Conservation (phyloP, 306 rosid genomes). For the Casuarina glauca region DNA sequence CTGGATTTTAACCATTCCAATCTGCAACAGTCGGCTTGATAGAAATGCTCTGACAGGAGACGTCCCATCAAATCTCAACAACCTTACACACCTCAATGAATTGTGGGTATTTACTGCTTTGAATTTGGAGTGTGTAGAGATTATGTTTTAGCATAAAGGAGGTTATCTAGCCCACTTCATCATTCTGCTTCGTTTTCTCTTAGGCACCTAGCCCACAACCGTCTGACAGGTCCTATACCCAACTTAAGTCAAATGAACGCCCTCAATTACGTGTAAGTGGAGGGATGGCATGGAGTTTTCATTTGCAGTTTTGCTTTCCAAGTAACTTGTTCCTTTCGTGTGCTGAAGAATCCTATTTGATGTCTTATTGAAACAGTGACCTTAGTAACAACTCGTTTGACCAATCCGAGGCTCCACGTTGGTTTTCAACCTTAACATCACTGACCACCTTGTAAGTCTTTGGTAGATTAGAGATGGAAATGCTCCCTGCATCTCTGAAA, state of each 20-base stretch:
- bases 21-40: conserved; percentile 83
- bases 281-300: conserved; percentile 3
- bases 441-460: conserved; percentile 86
- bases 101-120: conserved; percentile 53
- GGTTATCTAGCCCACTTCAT: not conserved
- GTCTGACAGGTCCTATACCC: conserved; percentile 65
- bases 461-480: conserved; percentile 1
- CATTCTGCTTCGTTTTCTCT: conserved; percentile 26
- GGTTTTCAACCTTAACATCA: conserved; percentile 62
- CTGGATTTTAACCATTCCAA: conserved; percentile 21
- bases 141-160: not conserved
- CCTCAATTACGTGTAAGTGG: conserved; percentile 79
- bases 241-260: conserved; percentile 61
- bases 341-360: conserved; percentile 16
- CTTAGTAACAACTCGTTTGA: conserved; percentile 82
- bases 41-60: conserved; percentile 67
- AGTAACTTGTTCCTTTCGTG: conserved; percentile 15
- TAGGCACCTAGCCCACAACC: conserved; percentile 77
- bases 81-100: conserved; percentile 64
- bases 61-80: conserved; percentile 68
- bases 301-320: conserved; percentile 13
- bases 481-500: too few relatives aligned
- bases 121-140: not conserved
- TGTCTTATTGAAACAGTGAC: conserved; percentile 55
- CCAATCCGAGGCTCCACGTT: conserved; percentile 64